These are phyloP conservation scores for Amylocystis lapponica DNA, from an alignment of 768 basidiomycete genomes.

Conservation along the genomic window DNA sequence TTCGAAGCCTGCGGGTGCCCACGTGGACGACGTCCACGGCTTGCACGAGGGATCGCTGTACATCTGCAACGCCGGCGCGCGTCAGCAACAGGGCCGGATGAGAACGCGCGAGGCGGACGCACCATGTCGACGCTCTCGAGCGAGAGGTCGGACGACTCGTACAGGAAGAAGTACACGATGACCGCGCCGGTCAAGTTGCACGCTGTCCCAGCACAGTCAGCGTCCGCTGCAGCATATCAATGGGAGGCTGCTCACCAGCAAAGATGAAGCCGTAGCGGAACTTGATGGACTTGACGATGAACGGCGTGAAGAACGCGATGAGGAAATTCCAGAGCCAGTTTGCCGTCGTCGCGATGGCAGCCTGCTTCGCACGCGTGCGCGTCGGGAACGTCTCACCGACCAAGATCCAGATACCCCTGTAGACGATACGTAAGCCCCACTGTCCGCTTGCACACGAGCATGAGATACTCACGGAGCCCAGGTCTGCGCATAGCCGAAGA, in stretches of 20 bases:
- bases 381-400: conserved; percentile 76
- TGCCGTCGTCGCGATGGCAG: conserved; percentile 54
- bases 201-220: too few species aligned
- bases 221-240: too few species aligned
- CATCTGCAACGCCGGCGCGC: conserved; percentile 31
- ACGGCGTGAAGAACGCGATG: conserved; percentile 75
- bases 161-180: conserved; percentile 69
- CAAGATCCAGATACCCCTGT: conserved; percentile 74
- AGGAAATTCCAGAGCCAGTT: conserved; percentile 73
- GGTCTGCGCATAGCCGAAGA: conserved; percentile 64
- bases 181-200: conserved; percentile 56
- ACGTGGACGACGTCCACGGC: conserved; percentile 57
- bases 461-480: conserved; percentile 51
- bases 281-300: conserved; percentile 50
- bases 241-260: too few species aligned
- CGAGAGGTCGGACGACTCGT: conserved; percentile 62
- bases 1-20: conserved; percentile 54
- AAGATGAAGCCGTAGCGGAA: conserved; percentile 71
- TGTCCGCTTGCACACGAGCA: neutral
- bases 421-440: conserved; percentile 16
- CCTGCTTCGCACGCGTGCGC: conserved; percentile 66
- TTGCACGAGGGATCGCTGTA: conserved; percentile 59
- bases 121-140: conserved; percentile 61
- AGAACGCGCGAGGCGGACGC: conserved; percentile 16
- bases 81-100: conserved; percentile 9